These are phyloP conservation scores for Sutorius australiensis DNA, from an alignment of 768 basidiomycete genomes.

Conservation along the genomic window DNA sequence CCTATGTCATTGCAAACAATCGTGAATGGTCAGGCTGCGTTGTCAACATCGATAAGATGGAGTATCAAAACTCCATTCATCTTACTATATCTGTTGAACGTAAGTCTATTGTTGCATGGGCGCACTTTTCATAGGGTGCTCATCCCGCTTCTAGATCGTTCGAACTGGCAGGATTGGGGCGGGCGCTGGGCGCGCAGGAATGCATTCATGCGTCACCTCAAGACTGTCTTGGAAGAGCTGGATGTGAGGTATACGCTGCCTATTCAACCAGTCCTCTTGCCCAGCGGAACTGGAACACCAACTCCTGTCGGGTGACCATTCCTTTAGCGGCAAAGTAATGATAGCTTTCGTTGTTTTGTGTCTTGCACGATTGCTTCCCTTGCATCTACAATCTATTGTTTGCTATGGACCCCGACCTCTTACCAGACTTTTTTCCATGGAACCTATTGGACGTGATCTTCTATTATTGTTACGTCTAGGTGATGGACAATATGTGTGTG, in stretches of 20 bases:
- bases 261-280: slow-evolving; percentile 65
- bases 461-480: slow-evolving; percentile 4
- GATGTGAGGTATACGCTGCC: slow-evolving; percentile 69
- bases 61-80: slow-evolving; percentile 67
- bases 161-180: slow-evolving; percentile 88
- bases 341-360: not conserved
- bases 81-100: slow-evolving; percentile 71
- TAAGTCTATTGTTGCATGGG: slow-evolving; percentile 31
- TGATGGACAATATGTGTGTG: slow-evolving; percentile 1
- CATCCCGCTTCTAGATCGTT: slow-evolving; percentile 47
- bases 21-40: slow-evolving; percentile 68
- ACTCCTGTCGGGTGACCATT: not conserved
- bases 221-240: slow-evolving; percentile 67
- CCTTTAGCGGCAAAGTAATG: not conserved
- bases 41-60: slow-evolving; percentile 77
- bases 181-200: slow-evolving; percentile 74
- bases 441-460: slow-evolving; percentile 37
- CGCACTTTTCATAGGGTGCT: not conserved
- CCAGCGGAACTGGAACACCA: slow-evolving; percentile 14
- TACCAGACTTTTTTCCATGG: not conserved
- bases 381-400: not conserved
- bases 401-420: no score
- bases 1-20: slow-evolving; percentile 58
- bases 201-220: slow-evolving; percentile 71
- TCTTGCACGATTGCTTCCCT: not conserved